A percentile compares a stretch with the other conserved stretches of the same genome.
These are phyloP conservation scores for Tricholoma hemisulphureum DNA, from an alignment of 768 basidiomycete species.

Conservation along the genomic window DNA sequence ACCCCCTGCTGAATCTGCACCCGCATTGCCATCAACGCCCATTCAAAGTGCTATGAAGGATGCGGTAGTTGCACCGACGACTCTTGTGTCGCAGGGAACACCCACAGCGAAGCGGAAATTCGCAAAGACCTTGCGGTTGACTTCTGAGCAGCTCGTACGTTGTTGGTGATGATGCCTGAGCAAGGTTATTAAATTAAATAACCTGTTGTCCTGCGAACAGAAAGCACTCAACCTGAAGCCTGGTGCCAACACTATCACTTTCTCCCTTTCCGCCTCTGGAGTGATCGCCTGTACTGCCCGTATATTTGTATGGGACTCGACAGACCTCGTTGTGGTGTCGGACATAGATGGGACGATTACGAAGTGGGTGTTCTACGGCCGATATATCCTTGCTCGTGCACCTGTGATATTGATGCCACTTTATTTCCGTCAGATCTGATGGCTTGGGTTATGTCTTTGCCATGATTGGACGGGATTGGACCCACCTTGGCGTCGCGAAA, in stretches of 20 bases:
- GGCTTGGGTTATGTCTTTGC: conserved; percentile 96
- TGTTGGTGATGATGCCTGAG: neutral
- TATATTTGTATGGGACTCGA: conserved; percentile 95
- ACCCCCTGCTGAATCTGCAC: conserved; percentile 34
- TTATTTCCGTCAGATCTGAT: conserved; percentile 65
- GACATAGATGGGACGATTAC: conserved; percentile 99
- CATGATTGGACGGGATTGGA: conserved; percentile 98
- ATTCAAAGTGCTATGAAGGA: conserved; percentile 29
- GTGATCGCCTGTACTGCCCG: conserved; percentile 83
- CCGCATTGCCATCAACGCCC: conserved; percentile 49
- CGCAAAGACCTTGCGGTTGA: conserved; percentile 89
- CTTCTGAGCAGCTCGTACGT: conserved; percentile 90
- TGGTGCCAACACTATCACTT: conserved; percentile 90
- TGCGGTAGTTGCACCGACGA: conserved; percentile 2
- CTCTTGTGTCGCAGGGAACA: conserved; percentile 12
- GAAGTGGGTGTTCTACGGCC: conserved; percentile 56
- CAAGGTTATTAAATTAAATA: neutral
- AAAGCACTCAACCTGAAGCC: conserved; percentile 82
- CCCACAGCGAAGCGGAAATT: conserved; percentile 47
- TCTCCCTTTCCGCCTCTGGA: conserved; percentile 84
- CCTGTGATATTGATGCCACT: neutral
- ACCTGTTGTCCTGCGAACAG: conserved; percentile 35
- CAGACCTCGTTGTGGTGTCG: conserved; percentile 86
- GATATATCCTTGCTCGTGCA: neutral
- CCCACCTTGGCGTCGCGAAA: conserved; percentile 94